A percentile compares a stretch with the other conserved stretches of the same genome.
Evolutionary conservation across 129 eudicot genomes (phyloP).

Genomic region (Mikania micrantha): DNA sequence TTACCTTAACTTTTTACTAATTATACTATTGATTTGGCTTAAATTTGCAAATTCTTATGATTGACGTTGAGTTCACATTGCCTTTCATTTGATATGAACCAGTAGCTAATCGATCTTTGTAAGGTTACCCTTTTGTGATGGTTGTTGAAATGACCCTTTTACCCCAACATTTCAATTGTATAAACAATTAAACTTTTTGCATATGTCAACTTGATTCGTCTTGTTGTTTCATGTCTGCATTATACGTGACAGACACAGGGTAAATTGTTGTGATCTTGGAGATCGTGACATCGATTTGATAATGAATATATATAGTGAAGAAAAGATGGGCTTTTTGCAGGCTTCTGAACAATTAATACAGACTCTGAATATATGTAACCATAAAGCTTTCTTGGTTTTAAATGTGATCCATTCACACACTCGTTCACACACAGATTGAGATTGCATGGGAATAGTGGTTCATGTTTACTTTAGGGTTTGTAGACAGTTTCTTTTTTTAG

Average conservation of each 20-base stretch:
- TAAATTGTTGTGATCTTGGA: conserved; percentile 3
- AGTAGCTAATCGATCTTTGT: background rate
- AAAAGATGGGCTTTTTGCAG: conserved; percentile 30
- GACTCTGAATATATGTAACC: conserved; percentile 18
- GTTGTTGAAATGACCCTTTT: background rate
- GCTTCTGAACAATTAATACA: conserved; percentile 20
- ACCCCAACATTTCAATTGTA: background rate
- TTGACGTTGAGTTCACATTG: background rate
- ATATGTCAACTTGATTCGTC: background rate
- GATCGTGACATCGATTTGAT: conserved; percentile 24
- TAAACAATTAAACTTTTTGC: background rate
- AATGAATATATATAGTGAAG: conserved; percentile 11
- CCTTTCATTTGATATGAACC: no score
- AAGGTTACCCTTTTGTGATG: background rate
- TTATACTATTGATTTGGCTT: no score
- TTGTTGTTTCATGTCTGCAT: background rate
- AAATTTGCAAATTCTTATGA: background rate
- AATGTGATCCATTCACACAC: conserved; percentile 11
- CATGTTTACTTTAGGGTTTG: conserved; percentile 10
- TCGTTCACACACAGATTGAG: background rate
- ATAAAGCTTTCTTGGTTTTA: conserved; percentile 27
- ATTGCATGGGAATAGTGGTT: conserved; percentile 20
- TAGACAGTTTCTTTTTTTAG: conserved; percentile 21
- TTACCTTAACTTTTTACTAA: no score
- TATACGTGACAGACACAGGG: no score